Conservation (phyloP, 179 eudicot genomes). For the Spergularia azorica region DNA sequence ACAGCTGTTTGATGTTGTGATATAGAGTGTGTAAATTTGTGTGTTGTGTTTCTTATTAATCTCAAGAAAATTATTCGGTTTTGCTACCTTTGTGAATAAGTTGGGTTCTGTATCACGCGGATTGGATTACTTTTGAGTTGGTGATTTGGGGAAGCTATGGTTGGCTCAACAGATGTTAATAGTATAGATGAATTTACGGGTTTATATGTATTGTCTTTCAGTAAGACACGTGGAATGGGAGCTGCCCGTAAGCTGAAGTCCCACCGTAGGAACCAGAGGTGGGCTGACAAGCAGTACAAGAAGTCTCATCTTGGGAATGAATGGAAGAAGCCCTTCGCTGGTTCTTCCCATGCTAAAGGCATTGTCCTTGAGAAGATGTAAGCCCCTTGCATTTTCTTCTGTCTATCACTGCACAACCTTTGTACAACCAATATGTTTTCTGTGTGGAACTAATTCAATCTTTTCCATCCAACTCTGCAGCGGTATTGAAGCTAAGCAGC, state of each 20-base stretch:
- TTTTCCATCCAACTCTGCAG: slow-evolving; percentile 10
- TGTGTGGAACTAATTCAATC: too few species aligned
- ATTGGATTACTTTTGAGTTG: too few species aligned
- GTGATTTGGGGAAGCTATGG: too few species aligned
- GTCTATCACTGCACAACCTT: neutral
- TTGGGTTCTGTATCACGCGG: too few species aligned
- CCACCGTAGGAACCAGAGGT: slow-evolving; percentile 39
- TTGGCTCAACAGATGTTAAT: neutral
- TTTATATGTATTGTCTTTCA: neutral
- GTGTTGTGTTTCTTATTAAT: too few species aligned
- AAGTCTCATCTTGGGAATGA: slow-evolving; percentile 43
- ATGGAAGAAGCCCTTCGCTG: slow-evolving; percentile 45
- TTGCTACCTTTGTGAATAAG: too few species aligned
- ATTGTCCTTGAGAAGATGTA: slow-evolving; percentile 44
- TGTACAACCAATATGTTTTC: too few species aligned
- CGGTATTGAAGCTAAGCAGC: slow-evolving; percentile 48
- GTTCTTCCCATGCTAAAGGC: slow-evolving; percentile 42
- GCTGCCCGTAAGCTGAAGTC: slow-evolving; percentile 43
- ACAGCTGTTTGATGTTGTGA: too few species aligned
- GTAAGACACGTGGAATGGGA: slow-evolving; percentile 47
- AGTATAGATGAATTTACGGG: neutral
- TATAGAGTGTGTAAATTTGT: too few species aligned
- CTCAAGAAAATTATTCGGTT: too few species aligned
- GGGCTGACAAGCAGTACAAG: slow-evolving; percentile 41
- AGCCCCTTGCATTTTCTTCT: neutral